These are phyloP conservation scores for Coelastrella sp. DNA, from an alignment of 139 green algal genomes.

Conservation along the genomic window DNA sequence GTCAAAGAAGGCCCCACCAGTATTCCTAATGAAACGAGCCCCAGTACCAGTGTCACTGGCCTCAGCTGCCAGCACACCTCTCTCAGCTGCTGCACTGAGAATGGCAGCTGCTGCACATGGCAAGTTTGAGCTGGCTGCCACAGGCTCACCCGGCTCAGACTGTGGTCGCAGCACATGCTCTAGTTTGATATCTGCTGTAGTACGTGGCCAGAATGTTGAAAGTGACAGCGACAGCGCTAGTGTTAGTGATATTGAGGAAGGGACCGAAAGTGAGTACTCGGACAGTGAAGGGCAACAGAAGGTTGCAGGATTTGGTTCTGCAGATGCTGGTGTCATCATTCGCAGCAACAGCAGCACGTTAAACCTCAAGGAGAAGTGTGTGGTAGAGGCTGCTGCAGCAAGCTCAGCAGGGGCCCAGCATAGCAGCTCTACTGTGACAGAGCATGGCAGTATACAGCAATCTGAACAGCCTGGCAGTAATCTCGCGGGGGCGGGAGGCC, in stretches of 20 bases:
- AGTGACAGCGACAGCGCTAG: background rate
- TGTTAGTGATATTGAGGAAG: background rate
- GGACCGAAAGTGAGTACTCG: background rate
- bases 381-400: background rate
- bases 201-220: background rate
- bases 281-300: background rate
- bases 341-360: background rate
- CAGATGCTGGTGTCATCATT: constrained; percentile 16
- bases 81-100: background rate
- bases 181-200: background rate
- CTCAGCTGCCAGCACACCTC: background rate
- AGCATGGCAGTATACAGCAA: no score
- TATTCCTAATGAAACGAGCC: constrained; percentile 46
- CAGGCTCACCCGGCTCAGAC: background rate
- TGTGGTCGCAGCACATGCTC: constrained; percentile 4
- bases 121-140: background rate
- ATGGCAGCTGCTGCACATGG: background rate
- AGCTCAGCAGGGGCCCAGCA: background rate
- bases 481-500: constrained; percentile 45
- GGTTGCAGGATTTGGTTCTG: background rate
- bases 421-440: no score
- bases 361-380: background rate
- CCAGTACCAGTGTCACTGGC: background rate
- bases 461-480: background rate
- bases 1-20: constrained; percentile 5